Percentiles rank a stretch among this genome's conserved stretches.
Conservation (phyloP, 2,329 filamentous ascomycete genomes). For the Aspergillus phoenicis region DNA sequence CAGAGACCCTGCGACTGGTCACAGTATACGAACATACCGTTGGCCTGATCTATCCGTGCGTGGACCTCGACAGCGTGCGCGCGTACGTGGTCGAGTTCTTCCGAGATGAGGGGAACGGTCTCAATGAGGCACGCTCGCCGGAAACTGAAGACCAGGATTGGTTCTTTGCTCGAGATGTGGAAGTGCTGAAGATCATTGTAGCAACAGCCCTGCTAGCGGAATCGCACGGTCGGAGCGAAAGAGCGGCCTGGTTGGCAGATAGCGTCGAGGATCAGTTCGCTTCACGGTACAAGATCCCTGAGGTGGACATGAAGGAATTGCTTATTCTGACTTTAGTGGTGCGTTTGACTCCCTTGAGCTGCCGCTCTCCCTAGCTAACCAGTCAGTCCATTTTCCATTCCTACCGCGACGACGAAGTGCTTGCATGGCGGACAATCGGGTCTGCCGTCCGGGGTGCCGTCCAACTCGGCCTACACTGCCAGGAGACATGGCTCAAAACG, state of each 20-base stretch:
- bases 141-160: conserved; percentile 33
- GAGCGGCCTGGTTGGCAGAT: conserved; percentile 35
- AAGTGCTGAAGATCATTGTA: conserved; percentile 77
- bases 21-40: conserved; percentile 82
- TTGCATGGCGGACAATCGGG: conserved; percentile 53
- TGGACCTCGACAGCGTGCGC: conserved; percentile 71
- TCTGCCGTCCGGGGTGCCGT: conserved; percentile 51
- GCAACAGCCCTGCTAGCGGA: conserved; percentile 75
- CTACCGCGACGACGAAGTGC: conserved; percentile 53
- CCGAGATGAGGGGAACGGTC: conserved; percentile 10
- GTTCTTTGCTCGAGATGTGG: conserved; percentile 54
- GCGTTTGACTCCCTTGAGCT: neutral
- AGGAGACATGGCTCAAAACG: conserved; percentile 43
- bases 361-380: neutral
- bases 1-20: conserved; percentile 76
- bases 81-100: conserved; percentile 38
- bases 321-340: conserved; percentile 37
- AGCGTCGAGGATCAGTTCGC: conserved; percentile 41
- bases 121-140: neutral
- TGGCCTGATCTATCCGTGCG: conserved; percentile 83
- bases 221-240: conserved; percentile 73
- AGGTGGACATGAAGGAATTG: conserved; percentile 44
- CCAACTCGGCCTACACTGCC: conserved; percentile 54
- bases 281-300: conserved; percentile 34
- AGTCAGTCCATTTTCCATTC: conserved; percentile 40